A percentile compares a stretch with the other conserved stretches of the same genome.
phyloP scores from a whole-genome alignment of 257 asterid species.

The Anisodus acutangulus region DNA sequence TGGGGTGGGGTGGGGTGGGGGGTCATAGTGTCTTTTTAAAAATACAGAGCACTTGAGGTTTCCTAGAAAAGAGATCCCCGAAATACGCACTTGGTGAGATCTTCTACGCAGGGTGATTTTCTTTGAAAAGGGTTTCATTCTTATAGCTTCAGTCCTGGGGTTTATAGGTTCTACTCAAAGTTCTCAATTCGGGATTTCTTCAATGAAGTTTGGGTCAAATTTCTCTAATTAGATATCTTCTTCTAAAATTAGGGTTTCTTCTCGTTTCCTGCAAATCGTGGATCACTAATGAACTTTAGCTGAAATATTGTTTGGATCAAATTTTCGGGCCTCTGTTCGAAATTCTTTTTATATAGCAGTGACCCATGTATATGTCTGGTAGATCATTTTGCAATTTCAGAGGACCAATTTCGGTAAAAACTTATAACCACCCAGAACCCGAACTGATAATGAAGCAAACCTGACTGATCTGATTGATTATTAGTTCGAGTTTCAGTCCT shows the following conservation, averaged over 20 bases:
- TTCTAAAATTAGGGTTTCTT: background rate
- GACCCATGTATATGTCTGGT: background rate
- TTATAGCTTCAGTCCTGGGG: background rate
- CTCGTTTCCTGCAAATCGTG: background rate
- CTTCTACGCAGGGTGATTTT: background rate
- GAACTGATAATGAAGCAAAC: too few relatives aligned
- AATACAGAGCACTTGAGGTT: background rate
- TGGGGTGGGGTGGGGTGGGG: too few relatives aligned
- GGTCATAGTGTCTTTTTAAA: too few relatives aligned
- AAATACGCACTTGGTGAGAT: background rate
- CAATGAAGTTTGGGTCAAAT: background rate
- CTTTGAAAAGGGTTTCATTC: background rate
- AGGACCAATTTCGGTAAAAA: background rate
- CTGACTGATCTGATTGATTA: too few relatives aligned
- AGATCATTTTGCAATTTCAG: background rate
- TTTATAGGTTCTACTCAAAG: background rate
- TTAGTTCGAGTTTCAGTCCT: too few relatives aligned
- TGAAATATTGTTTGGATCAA: background rate
- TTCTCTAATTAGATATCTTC: background rate
- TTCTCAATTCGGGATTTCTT: background rate
- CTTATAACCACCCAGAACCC: background rate
- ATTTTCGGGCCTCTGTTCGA: background rate
- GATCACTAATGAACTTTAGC: background rate
- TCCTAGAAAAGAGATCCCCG: background rate
- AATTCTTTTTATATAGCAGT: background rate